Conservation (phyloP, 2,329 filamentous ascomycete genomes). For the Neoscytalidium dimidiatum region DNA sequence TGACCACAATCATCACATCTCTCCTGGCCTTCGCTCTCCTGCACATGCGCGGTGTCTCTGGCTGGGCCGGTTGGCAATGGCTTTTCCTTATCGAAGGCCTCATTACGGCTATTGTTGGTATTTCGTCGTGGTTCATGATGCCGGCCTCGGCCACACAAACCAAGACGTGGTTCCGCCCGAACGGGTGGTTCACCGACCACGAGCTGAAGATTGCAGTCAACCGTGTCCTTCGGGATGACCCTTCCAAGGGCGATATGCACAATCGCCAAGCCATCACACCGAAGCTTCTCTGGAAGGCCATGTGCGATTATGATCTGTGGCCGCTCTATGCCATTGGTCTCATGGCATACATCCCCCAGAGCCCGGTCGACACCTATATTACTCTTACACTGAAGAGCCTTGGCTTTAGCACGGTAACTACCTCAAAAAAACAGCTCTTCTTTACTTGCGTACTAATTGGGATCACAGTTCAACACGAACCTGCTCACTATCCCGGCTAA, state of each 20-base stretch:
- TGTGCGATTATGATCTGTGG: constrained; percentile 34
- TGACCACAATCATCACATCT: constrained; percentile 39
- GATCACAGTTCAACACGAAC: constrained; percentile 57
- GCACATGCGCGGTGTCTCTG: constrained; percentile 44
- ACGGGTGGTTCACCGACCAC: constrained; percentile 63
- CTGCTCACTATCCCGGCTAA: constrained; percentile 59
- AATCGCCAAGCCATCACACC: constrained; percentile 32
- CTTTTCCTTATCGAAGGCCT: constrained; percentile 60
- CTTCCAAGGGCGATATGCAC: constrained; percentile 55
- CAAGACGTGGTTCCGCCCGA: constrained; percentile 58
- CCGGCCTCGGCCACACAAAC: constrained; percentile 52
- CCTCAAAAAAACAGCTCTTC: not conserved
- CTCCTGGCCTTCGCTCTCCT: constrained; percentile 43
- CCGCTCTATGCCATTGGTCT: constrained; percentile 36
- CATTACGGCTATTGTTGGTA: constrained; percentile 55
- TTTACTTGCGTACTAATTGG: not conserved
- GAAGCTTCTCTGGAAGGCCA: constrained; percentile 27
- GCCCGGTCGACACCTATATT: constrained; percentile 51
- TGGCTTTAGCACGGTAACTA: constrained; percentile 53
- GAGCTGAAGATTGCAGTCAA: constrained; percentile 67
- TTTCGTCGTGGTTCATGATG: constrained; percentile 58
- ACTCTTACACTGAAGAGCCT: constrained; percentile 58
- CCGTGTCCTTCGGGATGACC: constrained; percentile 61
- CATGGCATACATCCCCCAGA: constrained; percentile 52
- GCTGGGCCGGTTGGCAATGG: constrained; percentile 51